A percentile compares a stretch with the other conserved stretches of the same genome.
phyloP scores from a whole-genome alignment of 441 rosid genomes.

The Rhodomyrtus psidioides region DNA sequence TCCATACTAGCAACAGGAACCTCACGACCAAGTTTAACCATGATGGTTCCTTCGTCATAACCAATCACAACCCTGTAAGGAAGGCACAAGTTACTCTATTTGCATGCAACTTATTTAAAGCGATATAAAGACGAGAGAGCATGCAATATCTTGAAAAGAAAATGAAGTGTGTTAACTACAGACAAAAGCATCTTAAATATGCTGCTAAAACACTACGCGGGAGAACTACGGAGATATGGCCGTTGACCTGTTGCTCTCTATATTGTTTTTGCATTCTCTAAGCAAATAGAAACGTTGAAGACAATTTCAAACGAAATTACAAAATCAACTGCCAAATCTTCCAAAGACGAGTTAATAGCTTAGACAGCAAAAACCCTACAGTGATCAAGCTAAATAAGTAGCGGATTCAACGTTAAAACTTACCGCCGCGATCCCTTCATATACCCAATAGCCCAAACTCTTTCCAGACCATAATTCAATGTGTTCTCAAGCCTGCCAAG shows the following conservation, averaged over 20 bases:
- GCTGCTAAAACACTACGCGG: background rate
- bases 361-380: background rate
- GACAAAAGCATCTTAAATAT: background rate
- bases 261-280: background rate
- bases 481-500: conserved; percentile 82
- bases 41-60: conserved; percentile 95
- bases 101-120: background rate
- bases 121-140: background rate
- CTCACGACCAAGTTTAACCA: conserved; percentile 98
- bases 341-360: background rate
- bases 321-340: background rate
- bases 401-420: conserved; percentile 4
- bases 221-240: background rate
- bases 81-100: background rate
- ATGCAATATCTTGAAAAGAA: background rate
- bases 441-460: conserved; percentile 87
- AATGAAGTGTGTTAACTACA: background rate
- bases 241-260: background rate
- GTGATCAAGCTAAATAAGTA: background rate
- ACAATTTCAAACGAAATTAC: background rate
- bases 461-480: conserved; percentile 76
- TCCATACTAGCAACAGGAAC: conserved; percentile 99
- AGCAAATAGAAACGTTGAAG: background rate
- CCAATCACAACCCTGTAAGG: conserved; percentile 82
- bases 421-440: conserved; percentile 75